These are phyloP conservation scores for Gynochthodes officinalis DNA, from an alignment of 257 asterid genomes.

Conservation along the genomic window DNA sequence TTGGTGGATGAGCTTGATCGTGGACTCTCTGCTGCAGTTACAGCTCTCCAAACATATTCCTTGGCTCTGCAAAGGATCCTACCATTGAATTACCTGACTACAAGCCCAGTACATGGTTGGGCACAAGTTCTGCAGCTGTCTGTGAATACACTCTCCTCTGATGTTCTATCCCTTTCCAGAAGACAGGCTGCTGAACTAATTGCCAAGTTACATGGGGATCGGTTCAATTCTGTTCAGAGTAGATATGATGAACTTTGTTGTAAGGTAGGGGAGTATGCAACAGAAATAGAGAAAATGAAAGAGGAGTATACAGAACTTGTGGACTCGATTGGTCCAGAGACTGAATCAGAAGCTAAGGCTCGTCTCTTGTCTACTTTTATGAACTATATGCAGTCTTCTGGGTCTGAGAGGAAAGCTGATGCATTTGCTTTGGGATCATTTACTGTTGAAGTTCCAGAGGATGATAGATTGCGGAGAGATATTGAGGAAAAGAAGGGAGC, in stretches of 20 bases:
- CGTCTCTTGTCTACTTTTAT: conserved; percentile 62
- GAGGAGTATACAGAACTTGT: conserved; percentile 61
- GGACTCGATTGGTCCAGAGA: conserved; percentile 67
- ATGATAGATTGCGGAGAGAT: conserved; percentile 29
- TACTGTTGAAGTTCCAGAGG: conserved; percentile 35
- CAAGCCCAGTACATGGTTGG: conserved; percentile 94
- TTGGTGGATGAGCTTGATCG: conserved; percentile 67
- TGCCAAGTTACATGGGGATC: conserved; percentile 42
- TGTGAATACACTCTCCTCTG: conserved; percentile 68
- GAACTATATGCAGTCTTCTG: conserved; percentile 53
- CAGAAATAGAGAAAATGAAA: conserved; percentile 81
- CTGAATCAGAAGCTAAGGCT: conserved; percentile 72
- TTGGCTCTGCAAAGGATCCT: conserved; percentile 81
- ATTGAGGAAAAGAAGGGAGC: conserved; percentile 52
- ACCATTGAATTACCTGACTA: conserved; percentile 80
- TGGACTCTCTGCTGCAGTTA: conserved; percentile 79
- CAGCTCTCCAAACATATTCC: conserved; percentile 78
- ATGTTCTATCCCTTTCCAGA: conserved; percentile 58
- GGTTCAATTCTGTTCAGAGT: conserved; percentile 48
- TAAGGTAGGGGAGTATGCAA: conserved; percentile 59
- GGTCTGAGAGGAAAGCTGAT: conserved; percentile 44
- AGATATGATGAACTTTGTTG: conserved; percentile 76
- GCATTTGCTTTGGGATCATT: conserved; percentile 37
- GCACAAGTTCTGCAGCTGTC: conserved; percentile 75
- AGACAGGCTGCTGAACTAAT: conserved; percentile 79